phyloP scores from a whole-genome alignment of 2,329 filamentous ascomycete species.

The Neonectria punicea region DNA sequence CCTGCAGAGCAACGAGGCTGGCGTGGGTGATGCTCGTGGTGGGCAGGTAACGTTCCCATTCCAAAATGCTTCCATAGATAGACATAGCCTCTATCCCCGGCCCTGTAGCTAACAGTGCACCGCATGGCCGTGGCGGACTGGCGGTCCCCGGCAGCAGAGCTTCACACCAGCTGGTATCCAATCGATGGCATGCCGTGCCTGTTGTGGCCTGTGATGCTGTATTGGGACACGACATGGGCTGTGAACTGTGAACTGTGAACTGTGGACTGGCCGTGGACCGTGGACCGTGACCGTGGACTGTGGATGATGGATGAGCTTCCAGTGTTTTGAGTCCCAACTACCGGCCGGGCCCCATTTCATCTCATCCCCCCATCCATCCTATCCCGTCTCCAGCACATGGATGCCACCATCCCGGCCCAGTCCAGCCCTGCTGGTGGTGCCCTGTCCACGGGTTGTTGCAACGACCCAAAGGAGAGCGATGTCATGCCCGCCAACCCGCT shows the following conservation, averaged over 20 bases:
- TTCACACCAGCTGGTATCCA: constrained; percentile 16
- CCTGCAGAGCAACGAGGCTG: constrained; percentile 32
- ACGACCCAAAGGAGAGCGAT: constrained; percentile 3
- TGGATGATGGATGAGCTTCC: background rate
- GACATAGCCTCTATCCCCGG: constrained; percentile 17
- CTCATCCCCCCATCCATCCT: background rate
- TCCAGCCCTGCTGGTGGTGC: background rate
- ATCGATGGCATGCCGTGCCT: constrained; percentile 24
- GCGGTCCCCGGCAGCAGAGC: constrained; percentile 3
- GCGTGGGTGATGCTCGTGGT: constrained; percentile 18
- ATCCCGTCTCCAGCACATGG: background rate
- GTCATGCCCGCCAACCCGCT: constrained; percentile 13
- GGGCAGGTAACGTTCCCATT: constrained; percentile 30
- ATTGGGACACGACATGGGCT: constrained; percentile 24
- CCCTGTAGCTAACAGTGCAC: constrained; percentile 23
- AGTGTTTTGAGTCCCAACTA: background rate
- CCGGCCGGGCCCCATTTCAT: background rate
- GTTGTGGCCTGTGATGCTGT: constrained; percentile 16
- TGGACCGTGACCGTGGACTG: constrained; percentile 9
- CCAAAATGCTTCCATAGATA: constrained; percentile 30
- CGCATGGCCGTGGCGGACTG: constrained; percentile 10
- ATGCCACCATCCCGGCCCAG: background rate
- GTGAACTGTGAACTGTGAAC: constrained; percentile 15
- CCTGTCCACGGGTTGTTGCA: background rate
- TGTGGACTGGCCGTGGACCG: constrained; percentile 8